Base-by-base conservation (phyloP, 176 grass and related monocot species). In the Alloteropsis semialata region DNA sequence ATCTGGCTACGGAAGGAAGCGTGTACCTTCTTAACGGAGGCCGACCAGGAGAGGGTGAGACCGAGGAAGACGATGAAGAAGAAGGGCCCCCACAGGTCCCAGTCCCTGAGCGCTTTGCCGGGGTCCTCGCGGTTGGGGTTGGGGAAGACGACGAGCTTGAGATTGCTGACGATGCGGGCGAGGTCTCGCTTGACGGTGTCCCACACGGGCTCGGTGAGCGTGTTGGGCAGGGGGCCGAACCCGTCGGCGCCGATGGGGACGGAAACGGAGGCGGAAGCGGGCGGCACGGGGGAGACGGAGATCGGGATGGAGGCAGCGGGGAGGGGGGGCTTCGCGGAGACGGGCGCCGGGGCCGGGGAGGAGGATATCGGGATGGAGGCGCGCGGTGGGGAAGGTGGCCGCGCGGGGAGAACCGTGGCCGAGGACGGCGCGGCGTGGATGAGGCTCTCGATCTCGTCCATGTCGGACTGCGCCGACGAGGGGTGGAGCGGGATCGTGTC, bases 1-100 rank as follows among this genome's bases (percentile, higher is more conserved):
- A 90, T 90, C 78, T 86, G 17, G 37, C 29, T 32, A 14, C 21
- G 8, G 63, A 18, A 69, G 1, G 51, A 42, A 10, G 10, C 17
- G 30, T 8, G 74, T 74, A 98, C 96, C 96, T 99, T 99, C 80
- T 90, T 99, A 6, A 96, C 91, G 8, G 96, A 94, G 5, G 96
- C 96, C 12, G 96, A 99, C 96, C 96, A 96, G 82, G 96, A 99
- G 28, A 96, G 96, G 2, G 89, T 93, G 49, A 99, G 91, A 1
- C 96, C 93, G 9, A 99, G 91, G 90, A 99, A 99, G 24, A 99
- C 87, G 87, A 99, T 99, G 93, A 99, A 99, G 89, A 99, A 99
- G 87, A 99, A 96, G 18, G 96, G 96, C 0, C 93, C 96, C 96
- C 96, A 98, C 1, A 99, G 93, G 79, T 99, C 96, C 96, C 96